Evolutionary conservation across 2,329 filamentous ascomycete genomes (phyloP), one percentile per base, ranked within the genome.

Genomic region (Calonectria pseudoreteaudii): DNA sequence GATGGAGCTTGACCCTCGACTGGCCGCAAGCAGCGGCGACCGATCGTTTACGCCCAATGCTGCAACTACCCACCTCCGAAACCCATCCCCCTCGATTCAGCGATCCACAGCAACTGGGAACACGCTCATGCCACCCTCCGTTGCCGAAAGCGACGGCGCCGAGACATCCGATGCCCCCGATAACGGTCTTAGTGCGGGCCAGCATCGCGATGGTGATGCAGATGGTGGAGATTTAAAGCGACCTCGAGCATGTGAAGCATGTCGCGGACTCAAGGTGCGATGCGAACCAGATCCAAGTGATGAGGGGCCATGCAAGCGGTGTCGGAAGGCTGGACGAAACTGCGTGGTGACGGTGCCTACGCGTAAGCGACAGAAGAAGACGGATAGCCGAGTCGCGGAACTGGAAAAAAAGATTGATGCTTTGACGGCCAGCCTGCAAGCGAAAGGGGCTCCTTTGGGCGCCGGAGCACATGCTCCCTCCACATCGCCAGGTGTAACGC

Each of bases 401-500:
- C 88, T 98, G 66, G 95, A 98, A 87, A 95, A 93, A 88, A 97
- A 97, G 87, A 96, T 98, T 76, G 95, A 98, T 86, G 94, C 94
- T 11, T 83, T 98, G 82, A 98, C 94, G 10, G 94, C 95, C 9
- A 95, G 92, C 44, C 83, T 98, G 76, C 93, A 95, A 58, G 91
- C 94, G 11, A 80, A 84, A 36, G 81, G 76, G n/a, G 73, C 80
- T 18, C 77, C 76, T 34, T 47, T 50, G 65, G 65, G 9, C 11
- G 47, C 66, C n/a, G 79, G 74, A 56, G 72, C 69, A 18, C 73
- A 75, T 47, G 68, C 53, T 23, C 68, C 66, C n/a, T 68, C 73
- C 23, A 71, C 74, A 10, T 77, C 76, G 30, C 73, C 72, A 13
- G 62, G 58, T 36, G 52, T 70, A 44, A 34, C 77, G 50, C 64